Percentiles rank a stretch among this genome's conserved stretches.
These are phyloP conservation scores for Centaurea solstitialis DNA, from an alignment of 129 eudicot genomes.

Conservation along the genomic window DNA sequence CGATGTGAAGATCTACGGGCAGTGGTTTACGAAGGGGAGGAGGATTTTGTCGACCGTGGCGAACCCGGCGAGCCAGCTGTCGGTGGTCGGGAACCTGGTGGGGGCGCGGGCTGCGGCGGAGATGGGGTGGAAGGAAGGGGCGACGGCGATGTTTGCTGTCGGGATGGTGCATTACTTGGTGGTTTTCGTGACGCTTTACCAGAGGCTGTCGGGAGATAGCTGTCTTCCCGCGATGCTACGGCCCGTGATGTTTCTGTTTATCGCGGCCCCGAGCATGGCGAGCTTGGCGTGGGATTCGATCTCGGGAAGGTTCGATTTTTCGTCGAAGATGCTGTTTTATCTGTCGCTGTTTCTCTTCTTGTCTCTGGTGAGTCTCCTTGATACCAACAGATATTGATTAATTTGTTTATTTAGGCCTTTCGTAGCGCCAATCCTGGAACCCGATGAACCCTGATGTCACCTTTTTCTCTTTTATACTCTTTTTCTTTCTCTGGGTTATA, in stretches of 20 bases:
- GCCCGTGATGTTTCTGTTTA: slow-evolving; percentile 65
- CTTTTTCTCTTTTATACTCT: too few relatives aligned
- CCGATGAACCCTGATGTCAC: too few relatives aligned
- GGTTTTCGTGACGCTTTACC: slow-evolving; percentile 63
- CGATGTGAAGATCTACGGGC: slow-evolving; percentile 64
- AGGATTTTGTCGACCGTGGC: slow-evolving; percentile 46
- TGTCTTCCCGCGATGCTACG: slow-evolving; percentile 42
- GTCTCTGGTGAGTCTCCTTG: slow-evolving; percentile 48
- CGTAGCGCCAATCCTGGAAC: too few relatives aligned
- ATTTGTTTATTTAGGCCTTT: too few relatives aligned
- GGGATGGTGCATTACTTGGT: slow-evolving; percentile 65
- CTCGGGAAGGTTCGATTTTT: slow-evolving; percentile 45
- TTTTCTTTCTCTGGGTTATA: too few relatives aligned
- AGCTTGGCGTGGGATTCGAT: slow-evolving; percentile 73
- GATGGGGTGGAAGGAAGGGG: slow-evolving; percentile 72
- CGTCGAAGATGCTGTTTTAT: slow-evolving; percentile 71
- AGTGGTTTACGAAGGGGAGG: slow-evolving; percentile 63
- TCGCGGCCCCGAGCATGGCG: slow-evolving; percentile 73
- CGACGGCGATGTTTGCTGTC: slow-evolving; percentile 46
- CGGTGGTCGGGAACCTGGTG: slow-evolving; percentile 58
- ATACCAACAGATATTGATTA: too few relatives aligned
- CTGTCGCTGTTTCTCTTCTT: slow-evolving; percentile 55
- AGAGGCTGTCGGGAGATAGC: slow-evolving; percentile 40
- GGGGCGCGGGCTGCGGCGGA: slow-evolving; percentile 52
- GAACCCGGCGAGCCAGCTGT: slow-evolving; percentile 63